Evolutionary conservation across 179 eudicot genomes (phyloP).

Genomic region (Actinidia chinensis): DNA sequence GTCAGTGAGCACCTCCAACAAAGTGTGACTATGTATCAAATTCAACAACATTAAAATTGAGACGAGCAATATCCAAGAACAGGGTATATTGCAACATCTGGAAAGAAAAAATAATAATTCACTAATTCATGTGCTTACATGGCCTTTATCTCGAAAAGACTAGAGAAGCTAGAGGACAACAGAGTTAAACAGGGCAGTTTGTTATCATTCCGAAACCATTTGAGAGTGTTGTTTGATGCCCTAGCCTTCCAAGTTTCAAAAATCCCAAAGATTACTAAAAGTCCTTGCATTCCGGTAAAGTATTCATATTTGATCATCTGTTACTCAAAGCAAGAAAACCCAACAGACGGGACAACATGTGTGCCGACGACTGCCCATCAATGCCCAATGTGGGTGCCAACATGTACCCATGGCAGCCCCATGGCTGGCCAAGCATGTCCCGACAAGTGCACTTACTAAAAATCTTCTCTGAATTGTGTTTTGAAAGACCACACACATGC

Average conservation of each 20-base stretch:
- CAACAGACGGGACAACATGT: no score
- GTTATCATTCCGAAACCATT: neutral
- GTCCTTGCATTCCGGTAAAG: neutral
- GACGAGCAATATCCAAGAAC: neutral
- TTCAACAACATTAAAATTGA: neutral
- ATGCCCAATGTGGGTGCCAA: no score
- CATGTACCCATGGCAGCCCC: no score
- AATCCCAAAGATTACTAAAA: neutral
- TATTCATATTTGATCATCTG: neutral
- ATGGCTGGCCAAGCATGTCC: no score
- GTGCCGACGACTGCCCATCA: no score
- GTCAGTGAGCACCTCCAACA: neutral
- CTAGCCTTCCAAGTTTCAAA: neutral
- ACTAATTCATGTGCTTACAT: neutral
- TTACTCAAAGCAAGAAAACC: no score
- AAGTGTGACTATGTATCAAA: neutral
- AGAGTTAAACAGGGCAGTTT: neutral
- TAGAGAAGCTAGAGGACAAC: constrained; percentile 13
- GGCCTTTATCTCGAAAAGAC: neutral
- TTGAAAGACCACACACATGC: neutral
- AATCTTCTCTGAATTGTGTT: neutral
- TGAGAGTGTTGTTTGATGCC: neutral
- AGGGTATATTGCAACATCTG: neutral
- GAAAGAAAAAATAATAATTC: neutral
- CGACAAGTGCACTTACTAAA: no score